phyloP scores from a whole-genome alignment of 2,329 filamentous ascomycete genomes.

The Xylogone sp. region DNA sequence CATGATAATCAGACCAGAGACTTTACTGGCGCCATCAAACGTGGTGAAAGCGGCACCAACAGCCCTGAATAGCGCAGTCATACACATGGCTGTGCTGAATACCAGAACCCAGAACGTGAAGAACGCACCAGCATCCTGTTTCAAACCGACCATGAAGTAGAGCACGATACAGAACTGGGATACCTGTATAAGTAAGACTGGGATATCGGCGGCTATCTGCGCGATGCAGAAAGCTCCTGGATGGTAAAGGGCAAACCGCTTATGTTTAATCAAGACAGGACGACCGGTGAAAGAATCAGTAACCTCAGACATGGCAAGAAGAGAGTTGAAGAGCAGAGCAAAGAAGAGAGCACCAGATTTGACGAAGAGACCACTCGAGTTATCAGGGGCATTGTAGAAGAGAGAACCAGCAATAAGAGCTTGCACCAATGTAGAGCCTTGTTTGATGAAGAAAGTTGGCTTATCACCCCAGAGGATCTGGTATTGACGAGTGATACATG shows the following conservation, averaged over 20 bases:
- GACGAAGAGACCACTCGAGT: conserved; percentile 57
- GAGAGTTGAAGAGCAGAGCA: conserved; percentile 56
- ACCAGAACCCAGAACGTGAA: conserved; percentile 56
- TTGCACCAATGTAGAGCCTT: conserved; percentile 52
- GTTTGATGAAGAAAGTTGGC: conserved; percentile 59
- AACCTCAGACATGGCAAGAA: conserved; percentile 64
- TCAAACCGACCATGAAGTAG: conserved; percentile 62
- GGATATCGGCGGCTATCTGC: conserved; percentile 50
- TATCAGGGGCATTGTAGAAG: conserved; percentile 60
- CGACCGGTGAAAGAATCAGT: conserved; percentile 58
- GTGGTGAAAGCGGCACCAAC: conserved; percentile 52
- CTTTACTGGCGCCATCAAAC: conserved; percentile 57
- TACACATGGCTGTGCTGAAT: conserved; percentile 46
- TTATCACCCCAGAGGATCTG: conserved; percentile 65
- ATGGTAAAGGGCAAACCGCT: conserved; percentile 53
- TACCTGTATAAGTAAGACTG: conserved; percentile 55
- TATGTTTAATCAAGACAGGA: conserved; percentile 56
- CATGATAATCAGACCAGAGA: conserved; percentile 46
- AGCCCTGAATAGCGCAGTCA: conserved; percentile 56
- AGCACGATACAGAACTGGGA: conserved; percentile 52
- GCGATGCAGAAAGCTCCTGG: conserved; percentile 57
- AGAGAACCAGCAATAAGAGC: conserved; percentile 62
- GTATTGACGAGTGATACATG: conserved; percentile 57
- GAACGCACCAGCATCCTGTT: conserved; percentile 46
- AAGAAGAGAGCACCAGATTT: conserved; percentile 64